Percentiles rank a stretch among this genome's conserved stretches.
Evolutionary conservation across 495 filamentous ascomycete genomes (phyloP).

Genomic region (Parathielavia hyrcaniae): DNA sequence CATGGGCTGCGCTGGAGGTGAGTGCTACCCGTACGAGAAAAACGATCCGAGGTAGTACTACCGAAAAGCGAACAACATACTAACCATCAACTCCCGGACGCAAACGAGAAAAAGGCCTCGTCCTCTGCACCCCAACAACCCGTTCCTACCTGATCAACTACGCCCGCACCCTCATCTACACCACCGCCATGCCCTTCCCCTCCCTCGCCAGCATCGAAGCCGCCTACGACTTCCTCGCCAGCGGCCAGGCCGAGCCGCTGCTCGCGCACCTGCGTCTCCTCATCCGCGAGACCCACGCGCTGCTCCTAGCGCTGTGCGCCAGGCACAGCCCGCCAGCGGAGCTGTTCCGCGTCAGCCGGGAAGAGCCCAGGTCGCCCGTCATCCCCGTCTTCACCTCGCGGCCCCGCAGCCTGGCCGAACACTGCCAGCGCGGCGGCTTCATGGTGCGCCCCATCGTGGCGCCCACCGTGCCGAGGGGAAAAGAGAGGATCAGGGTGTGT

Average conservation of each 20-base stretch:
- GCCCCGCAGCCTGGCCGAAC: constrained; percentile 44
- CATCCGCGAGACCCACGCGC: constrained; percentile 27
- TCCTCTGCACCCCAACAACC: constrained; percentile 44
- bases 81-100: not conserved
- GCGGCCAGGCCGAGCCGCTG: constrained; percentile 38
- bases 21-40: not conserved
- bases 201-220: constrained; percentile 45
- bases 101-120: constrained; percentile 42
- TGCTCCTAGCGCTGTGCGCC: constrained; percentile 18
- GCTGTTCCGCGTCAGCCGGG: constrained; percentile 23
- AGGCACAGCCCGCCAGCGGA: constrained; percentile 12
- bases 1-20: constrained; percentile 57
- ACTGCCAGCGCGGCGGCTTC: constrained; percentile 47
- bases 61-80: not conserved
- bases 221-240: constrained; percentile 45
- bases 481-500: constrained; percentile 48
- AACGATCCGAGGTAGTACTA: not conserved
- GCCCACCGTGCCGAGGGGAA: constrained; percentile 50
- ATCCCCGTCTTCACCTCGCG: constrained; percentile 40
- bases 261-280: constrained; percentile 23
- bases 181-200: constrained; percentile 52
- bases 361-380: constrained; percentile 34
- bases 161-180: constrained; percentile 55
- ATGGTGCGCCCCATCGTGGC: constrained; percentile 51
- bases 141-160: constrained; percentile 60